phyloP scores from a whole-genome alignment of 495 filamentous ascomycete genomes.

The Neurospora sp. region DNA sequence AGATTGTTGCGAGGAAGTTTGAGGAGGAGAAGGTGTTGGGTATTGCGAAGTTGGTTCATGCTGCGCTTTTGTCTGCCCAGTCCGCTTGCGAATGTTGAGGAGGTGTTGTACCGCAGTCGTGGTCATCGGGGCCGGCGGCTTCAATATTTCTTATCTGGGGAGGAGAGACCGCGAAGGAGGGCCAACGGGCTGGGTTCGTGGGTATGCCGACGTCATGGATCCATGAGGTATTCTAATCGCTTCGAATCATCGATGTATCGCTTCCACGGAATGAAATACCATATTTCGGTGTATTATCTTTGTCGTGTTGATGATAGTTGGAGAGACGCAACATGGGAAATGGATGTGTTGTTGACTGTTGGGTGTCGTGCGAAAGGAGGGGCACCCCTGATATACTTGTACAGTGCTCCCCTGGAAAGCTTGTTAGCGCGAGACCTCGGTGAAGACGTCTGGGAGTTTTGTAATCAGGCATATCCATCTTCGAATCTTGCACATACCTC shows the following conservation, averaged over 20 bases:
- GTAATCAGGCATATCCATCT: background rate
- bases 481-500: no score
- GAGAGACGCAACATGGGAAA: background rate
- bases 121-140: background rate
- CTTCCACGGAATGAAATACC: background rate
- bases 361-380: background rate
- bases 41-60: constrained; percentile 19
- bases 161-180: background rate
- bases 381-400: background rate
- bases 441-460: background rate
- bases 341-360: background rate
- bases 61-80: constrained; percentile 1
- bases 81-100: background rate
- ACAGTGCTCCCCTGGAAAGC: background rate
- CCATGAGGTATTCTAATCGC: background rate
- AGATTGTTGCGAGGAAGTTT: constrained; percentile 36
- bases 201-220: background rate
- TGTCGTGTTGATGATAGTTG: background rate
- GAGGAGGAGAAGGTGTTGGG: constrained; percentile 40
- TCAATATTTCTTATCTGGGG: background rate
- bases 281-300: background rate
- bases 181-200: background rate
- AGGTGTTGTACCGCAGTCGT: background rate
- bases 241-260: background rate
- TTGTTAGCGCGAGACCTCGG: background rate